Conservation (phyloP, 345 rosid genomes). For the Eucalyptus cloeziana region DNA sequence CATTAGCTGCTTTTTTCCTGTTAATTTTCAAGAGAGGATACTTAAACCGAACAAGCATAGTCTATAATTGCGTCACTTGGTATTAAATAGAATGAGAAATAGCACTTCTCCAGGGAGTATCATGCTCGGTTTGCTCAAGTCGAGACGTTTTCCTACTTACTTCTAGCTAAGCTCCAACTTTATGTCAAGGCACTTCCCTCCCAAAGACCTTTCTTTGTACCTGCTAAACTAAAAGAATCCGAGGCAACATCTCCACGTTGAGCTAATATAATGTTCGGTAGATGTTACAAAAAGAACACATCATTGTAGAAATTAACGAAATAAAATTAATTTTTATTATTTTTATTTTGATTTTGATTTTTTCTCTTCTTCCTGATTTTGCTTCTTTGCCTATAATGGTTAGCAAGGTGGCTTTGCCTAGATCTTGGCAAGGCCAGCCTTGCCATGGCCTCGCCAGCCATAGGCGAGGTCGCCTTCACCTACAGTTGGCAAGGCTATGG, state of each 20-base stretch:
- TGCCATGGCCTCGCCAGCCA: no score
- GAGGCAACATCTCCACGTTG: not conserved
- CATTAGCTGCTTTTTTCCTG: not conserved
- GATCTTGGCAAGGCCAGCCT: no score
- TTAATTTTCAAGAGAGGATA: not conserved
- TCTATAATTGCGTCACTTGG: not conserved
- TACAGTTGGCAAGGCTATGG: no score
- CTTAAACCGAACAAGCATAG: not conserved
- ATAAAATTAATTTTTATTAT: no score
- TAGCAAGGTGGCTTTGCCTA: no score
- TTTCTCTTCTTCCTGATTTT: no score
- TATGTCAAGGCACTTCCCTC: no score
- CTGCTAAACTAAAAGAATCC: not conserved
- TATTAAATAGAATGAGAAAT: not conserved
- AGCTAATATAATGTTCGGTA: not conserved
- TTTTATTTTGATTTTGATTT: no score
- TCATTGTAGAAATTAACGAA: not conserved
- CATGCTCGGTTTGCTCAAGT: not conserved
- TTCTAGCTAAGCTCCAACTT: not conserved
- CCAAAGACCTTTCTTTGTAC: not conserved
- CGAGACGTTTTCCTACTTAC: not conserved
- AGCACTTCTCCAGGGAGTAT: not conserved
- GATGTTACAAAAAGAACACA: not conserved
- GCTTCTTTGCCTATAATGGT: no score
- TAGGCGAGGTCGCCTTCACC: no score